Evolutionary conservation across 2,329 filamentous ascomycete genomes (phyloP).

Genomic region (Elsinoe necatrix): DNA sequence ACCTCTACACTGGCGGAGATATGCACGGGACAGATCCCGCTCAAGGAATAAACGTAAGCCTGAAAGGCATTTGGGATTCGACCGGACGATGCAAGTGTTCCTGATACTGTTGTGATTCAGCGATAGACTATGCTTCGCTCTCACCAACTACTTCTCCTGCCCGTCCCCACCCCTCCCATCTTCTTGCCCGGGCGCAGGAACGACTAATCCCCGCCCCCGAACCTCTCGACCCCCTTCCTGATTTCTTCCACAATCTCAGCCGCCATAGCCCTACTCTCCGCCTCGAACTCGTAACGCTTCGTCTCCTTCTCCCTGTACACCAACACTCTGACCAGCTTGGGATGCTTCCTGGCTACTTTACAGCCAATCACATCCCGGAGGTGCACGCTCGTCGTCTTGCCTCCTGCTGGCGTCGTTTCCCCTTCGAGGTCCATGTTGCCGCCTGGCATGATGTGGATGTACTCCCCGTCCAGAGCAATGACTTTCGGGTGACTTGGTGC

Average conservation of each 20-base stretch:
- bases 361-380: constrained; percentile 75
- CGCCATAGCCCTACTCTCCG: constrained; percentile 62
- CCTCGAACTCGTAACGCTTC: constrained; percentile 79
- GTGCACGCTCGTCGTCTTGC: constrained; percentile 69
- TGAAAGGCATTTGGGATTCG: too few relatives aligned
- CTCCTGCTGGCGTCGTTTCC: constrained; percentile 42
- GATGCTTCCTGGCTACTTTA: constrained; percentile 71
- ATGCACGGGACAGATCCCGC: too few relatives aligned
- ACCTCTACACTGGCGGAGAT: too few relatives aligned
- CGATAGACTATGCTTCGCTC: too few relatives aligned
- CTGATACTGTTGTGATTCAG: too few relatives aligned
- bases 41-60: too few relatives aligned
- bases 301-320: constrained; percentile 68
- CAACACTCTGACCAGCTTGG: constrained; percentile 69
- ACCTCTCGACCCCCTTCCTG: constrained; percentile 50
- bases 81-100: too few relatives aligned
- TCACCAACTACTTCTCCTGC: constrained; percentile 1
- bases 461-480: constrained; percentile 74
- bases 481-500: constrained; percentile 67
- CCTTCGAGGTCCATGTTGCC: constrained; percentile 27
- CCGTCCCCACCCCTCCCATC: background rate
- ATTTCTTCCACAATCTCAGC: constrained; percentile 71
- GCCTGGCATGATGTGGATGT: constrained; percentile 72
- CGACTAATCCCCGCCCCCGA: constrained; percentile 17
- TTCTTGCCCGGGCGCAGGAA: background rate